Evolutionary conservation across 2,329 filamentous ascomycete species (phyloP).

Genomic region (Curvularia hawaiiensis): DNA sequence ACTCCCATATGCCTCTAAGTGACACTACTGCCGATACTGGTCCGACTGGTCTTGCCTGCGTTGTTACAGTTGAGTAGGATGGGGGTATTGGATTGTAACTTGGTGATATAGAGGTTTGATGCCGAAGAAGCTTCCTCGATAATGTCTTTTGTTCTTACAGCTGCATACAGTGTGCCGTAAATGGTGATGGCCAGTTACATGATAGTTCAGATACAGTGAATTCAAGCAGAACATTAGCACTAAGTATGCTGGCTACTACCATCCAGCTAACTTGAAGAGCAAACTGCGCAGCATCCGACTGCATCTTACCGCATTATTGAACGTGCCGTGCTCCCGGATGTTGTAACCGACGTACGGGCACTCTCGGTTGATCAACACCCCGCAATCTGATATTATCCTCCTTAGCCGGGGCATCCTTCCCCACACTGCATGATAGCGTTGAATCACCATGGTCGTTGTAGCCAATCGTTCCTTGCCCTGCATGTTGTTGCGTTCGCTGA

Average conservation of each 20-base stretch:
- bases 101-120: background rate
- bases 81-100: background rate
- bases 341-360: background rate
- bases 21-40: no score
- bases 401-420: background rate
- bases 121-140: background rate
- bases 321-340: constrained; percentile 4
- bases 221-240: background rate
- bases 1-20: no score
- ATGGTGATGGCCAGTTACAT: background rate
- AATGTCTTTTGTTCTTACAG: background rate
- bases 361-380: constrained; percentile 15
- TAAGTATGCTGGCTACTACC: background rate
- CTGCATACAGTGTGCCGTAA: background rate
- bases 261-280: background rate
- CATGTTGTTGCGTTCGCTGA: background rate
- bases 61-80: no score
- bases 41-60: no score
- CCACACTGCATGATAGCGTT: constrained; percentile 5
- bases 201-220: background rate
- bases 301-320: background rate
- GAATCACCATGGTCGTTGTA: constrained; percentile 4
- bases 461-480: background rate
- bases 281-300: background rate
- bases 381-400: constrained; percentile 9